Conservation (phyloP, 2,329 filamentous ascomycete genomes). For the Aspergillus alliaceus region DNA sequence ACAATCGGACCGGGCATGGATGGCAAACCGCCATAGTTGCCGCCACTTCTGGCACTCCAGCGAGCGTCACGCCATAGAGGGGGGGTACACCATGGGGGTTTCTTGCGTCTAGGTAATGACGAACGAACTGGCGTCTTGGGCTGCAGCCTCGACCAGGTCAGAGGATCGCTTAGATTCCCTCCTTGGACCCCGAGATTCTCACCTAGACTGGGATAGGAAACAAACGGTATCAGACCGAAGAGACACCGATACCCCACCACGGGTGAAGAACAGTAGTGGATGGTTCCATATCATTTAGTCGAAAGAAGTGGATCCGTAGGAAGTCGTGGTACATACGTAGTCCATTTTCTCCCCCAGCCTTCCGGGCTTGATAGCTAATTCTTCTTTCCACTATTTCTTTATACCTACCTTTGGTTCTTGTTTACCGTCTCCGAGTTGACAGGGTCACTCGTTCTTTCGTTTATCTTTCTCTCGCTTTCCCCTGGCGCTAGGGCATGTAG, state of each 20-base stretch:
- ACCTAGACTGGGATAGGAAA: not conserved
- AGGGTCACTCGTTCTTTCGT: not conserved
- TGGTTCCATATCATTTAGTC: conserved; percentile 4
- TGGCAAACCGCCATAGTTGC: not conserved
- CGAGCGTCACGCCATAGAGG: no score
- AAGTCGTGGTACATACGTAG: not conserved
- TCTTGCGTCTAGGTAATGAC: no score
- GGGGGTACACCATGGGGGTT: no score
- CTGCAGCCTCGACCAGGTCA: not conserved
- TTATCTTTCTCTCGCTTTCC: not conserved
- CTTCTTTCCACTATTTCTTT: not conserved
- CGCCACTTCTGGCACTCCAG: no score
- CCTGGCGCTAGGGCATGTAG: conserved; percentile 5
- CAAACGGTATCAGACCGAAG: conserved; percentile 1
- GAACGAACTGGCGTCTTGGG: not conserved
- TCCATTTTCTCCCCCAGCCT: conserved; percentile 1
- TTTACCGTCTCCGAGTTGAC: not conserved
- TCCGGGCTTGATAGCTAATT: not conserved
- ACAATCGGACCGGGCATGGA: not conserved
- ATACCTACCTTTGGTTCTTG: not conserved
- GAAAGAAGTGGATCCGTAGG: conserved; percentile 1
- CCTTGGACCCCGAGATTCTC: not conserved
- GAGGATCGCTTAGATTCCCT: not conserved
- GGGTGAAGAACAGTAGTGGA: conserved; percentile 3
- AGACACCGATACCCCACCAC: conserved; percentile 3